Percentiles rank a stretch among this genome's conserved stretches.
These are phyloP conservation scores for Aspergillus incahuasiensis DNA, from an alignment of 495 filamentous ascomycete species.

Conservation along the genomic window DNA sequence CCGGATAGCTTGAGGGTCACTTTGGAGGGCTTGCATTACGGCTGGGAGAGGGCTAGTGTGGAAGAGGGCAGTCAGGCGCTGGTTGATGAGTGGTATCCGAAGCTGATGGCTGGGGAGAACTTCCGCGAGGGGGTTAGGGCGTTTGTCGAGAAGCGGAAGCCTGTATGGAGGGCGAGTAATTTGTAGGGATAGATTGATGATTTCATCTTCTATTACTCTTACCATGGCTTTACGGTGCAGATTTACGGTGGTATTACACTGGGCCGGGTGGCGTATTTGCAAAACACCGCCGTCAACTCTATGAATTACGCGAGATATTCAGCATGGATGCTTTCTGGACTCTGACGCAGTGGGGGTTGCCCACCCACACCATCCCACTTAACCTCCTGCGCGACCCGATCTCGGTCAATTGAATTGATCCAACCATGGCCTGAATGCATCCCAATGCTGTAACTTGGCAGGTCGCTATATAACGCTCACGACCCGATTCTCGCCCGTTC, in stretches of 20 bases:
- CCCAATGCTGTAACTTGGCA: slow-evolving; percentile 3
- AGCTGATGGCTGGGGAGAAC: slow-evolving; percentile 64
- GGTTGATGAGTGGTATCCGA: slow-evolving; percentile 52
- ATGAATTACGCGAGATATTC: not conserved
- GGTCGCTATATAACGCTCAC: slow-evolving; percentile 2
- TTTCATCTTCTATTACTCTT: too few species aligned
- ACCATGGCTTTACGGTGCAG: not conserved
- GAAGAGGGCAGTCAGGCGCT: slow-evolving; percentile 58
- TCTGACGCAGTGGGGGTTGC: not conserved
- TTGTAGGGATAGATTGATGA: slow-evolving; percentile 27
- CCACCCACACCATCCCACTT: slow-evolving; percentile 1
- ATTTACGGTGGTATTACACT: not conserved
- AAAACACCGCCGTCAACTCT: not conserved
- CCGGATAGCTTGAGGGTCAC: slow-evolving; percentile 67
- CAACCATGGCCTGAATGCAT: not conserved
- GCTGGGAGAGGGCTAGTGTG: slow-evolving; percentile 62
- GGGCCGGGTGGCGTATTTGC: not conserved
- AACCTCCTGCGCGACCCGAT: not conserved
- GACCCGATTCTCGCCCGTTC: not conserved
- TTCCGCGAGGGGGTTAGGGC: slow-evolving; percentile 71
- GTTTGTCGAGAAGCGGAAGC: slow-evolving; percentile 74
- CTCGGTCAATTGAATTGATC: not conserved
- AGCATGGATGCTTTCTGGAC: not conserved
- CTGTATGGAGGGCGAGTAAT: slow-evolving; percentile 69
- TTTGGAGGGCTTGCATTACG: slow-evolving; percentile 59